A percentile compares a stretch with the other conserved stretches of the same genome.
These are phyloP conservation scores for Lathyrus tuberosus DNA, from an alignment of 306 rosid genomes.

Conservation along the genomic window DNA sequence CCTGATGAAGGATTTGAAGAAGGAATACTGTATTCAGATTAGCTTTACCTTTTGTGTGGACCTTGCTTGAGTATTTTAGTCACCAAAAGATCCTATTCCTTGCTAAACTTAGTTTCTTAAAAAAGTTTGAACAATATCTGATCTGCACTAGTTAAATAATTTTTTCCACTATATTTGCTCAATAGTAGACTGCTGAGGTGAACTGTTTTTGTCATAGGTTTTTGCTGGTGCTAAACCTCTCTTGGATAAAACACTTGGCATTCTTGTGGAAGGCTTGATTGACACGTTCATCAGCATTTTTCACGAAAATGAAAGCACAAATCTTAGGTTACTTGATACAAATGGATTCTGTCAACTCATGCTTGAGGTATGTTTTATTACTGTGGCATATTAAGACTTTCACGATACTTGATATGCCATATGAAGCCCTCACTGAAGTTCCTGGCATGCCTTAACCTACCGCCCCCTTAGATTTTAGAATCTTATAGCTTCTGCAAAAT, in stretches of 20 bases:
- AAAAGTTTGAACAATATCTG: constrained; percentile 19
- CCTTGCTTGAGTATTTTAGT: constrained; percentile 17
- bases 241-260: constrained; percentile 94
- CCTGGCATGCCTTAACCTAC: too few species aligned
- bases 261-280: constrained; percentile 95
- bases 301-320: constrained; percentile 69
- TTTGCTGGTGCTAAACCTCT: constrained; percentile 94
- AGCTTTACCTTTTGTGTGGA: constrained; percentile 19
- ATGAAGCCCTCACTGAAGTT: constrained; percentile 24
- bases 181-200: constrained; percentile 32
- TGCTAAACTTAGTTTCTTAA: constrained; percentile 8
- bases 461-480: too few species aligned
- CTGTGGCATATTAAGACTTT: constrained; percentile 17
- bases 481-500: background rate
- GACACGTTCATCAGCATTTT: constrained; percentile 93
- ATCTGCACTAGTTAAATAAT: constrained; percentile 4
- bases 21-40: constrained; percentile 17
- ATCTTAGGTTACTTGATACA: constrained; percentile 77
- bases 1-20: constrained; percentile 25
- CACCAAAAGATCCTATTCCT: background rate
- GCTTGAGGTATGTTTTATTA: constrained; percentile 77
- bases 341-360: constrained; percentile 97
- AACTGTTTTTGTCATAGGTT: constrained; percentile 56
- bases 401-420: background rate
- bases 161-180: constrained; percentile 29